Conservation (phyloP, 495 filamentous ascomycete genomes). For the Ramalina peruviana region DNA sequence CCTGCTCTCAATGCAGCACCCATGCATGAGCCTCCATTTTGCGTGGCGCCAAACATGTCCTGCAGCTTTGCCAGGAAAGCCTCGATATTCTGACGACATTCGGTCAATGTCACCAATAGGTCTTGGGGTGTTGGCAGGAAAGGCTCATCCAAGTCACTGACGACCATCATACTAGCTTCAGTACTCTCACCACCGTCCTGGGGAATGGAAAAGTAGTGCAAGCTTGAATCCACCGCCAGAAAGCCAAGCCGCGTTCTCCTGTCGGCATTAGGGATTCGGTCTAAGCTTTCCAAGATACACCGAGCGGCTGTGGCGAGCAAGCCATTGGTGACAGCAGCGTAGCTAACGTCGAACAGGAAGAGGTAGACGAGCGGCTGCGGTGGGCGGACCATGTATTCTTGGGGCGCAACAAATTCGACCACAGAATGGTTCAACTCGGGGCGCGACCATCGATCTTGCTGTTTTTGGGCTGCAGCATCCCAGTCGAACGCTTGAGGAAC, state of each 20-base stretch:
- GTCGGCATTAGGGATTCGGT: slow-evolving; percentile 94
- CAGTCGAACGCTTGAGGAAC: slow-evolving; percentile 98
- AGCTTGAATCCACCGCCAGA: slow-evolving; percentile 84
- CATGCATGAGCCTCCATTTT: slow-evolving; percentile 76
- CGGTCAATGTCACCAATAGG: slow-evolving; percentile 78
- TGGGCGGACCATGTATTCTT: slow-evolving; percentile 98
- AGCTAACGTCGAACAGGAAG: slow-evolving; percentile 95
- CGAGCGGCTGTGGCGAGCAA: slow-evolving; percentile 89
- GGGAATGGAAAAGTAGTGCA: slow-evolving; percentile 92
- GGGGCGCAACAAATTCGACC: slow-evolving; percentile 92
- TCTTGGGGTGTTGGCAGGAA: slow-evolving; percentile 91
- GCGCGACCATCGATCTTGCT: slow-evolving; percentile 75
- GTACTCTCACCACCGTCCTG: slow-evolving; percentile 70
- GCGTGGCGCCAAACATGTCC: slow-evolving; percentile 90
- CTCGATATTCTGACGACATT: slow-evolving; percentile 83
- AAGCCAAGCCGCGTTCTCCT: slow-evolving; percentile 85
- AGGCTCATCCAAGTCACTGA: slow-evolving; percentile 92
- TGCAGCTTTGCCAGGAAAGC: slow-evolving; percentile 82
- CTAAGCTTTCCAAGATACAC: slow-evolving; percentile 88
- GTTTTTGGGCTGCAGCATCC: slow-evolving; percentile 83
- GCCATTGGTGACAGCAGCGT: slow-evolving; percentile 76
- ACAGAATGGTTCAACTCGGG: slow-evolving; percentile 87
- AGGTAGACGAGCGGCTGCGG: slow-evolving; percentile 96
- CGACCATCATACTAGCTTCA: slow-evolving; percentile 81
- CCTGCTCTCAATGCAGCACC: slow-evolving; percentile 83